phyloP scores from a whole-genome alignment of 352 stramenopile genomes.

The Globisporangium polare region DNA sequence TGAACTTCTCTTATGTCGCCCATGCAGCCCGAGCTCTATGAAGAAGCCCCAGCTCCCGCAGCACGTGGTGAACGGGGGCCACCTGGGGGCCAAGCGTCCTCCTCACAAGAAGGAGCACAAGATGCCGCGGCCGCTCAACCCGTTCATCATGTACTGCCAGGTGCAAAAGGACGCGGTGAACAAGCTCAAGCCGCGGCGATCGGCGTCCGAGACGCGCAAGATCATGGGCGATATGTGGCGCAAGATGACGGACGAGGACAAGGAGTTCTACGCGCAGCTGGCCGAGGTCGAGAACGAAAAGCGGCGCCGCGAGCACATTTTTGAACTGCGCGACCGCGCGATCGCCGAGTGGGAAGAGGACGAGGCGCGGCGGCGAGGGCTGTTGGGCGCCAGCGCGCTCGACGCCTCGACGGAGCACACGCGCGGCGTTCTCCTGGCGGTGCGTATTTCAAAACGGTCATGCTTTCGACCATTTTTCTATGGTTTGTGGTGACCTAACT shows the following conservation, averaged over 20 bases:
- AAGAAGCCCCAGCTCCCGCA: constrained; percentile 27
- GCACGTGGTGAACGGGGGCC: constrained; percentile 22
- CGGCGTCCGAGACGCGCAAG: constrained; percentile 68
- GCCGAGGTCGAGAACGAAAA: constrained; percentile 81
- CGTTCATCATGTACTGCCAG: constrained; percentile 83
- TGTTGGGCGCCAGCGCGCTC: constrained; percentile 51
- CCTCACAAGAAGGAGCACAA: constrained; percentile 31
- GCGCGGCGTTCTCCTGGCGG: constrained; percentile 64
- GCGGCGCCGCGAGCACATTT: constrained; percentile 59
- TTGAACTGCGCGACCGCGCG: constrained; percentile 63
- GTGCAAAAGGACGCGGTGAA: constrained; percentile 64
- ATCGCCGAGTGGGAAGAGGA: constrained; percentile 80
- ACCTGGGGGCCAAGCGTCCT: constrained; percentile 18
- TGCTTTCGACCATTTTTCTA: not conserved
- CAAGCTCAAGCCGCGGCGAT: constrained; percentile 47
- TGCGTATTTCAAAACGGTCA: constrained; percentile 19
- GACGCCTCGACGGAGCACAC: constrained; percentile 58
- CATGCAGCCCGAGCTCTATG: constrained; percentile 35
- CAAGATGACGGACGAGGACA: constrained; percentile 77
- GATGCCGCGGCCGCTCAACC: constrained; percentile 63
- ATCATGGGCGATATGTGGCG: constrained; percentile 84
- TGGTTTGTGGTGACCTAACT: not conserved
- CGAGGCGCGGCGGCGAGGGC: constrained; percentile 53
- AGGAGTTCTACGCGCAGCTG: constrained; percentile 73
- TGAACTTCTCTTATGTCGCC: not conserved